A percentile compares a stretch with the other conserved stretches of the same genome.
Conservation (phyloP, 2,329 filamentous ascomycete genomes). For the Neoarthrinium moseri region DNA sequence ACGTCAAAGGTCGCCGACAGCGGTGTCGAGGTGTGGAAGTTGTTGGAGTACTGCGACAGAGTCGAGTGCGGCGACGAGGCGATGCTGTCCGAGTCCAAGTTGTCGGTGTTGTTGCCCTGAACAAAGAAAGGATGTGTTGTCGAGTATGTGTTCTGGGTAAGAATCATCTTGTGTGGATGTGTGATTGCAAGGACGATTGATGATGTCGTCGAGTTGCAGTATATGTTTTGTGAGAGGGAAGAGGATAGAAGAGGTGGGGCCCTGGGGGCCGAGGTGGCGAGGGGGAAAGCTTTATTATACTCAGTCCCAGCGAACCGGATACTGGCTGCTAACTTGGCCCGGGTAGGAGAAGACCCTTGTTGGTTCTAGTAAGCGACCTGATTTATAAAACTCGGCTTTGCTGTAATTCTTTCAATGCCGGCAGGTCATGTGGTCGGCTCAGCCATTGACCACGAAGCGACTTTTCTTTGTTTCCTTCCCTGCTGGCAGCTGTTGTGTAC, state of each 20-base stretch:
- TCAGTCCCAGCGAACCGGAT: not conserved
- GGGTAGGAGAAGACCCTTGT: constrained; percentile 3
- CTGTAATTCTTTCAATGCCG: not conserved
- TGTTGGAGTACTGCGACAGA: constrained; percentile 19
- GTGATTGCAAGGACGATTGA: not conserved
- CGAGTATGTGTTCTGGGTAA: constrained; percentile 26
- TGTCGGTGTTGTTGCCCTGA: constrained; percentile 13
- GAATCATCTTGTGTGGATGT: constrained; percentile 26
- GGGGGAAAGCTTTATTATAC: constrained; percentile 6
- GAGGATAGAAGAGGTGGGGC: constrained; percentile 1
- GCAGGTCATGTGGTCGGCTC: constrained; percentile 3
- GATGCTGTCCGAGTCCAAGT: constrained; percentile 10
- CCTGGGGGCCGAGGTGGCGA: constrained; percentile 6
- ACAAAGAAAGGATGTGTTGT: constrained; percentile 20
- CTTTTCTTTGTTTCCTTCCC: constrained; percentile 1
- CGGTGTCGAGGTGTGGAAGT: not conserved
- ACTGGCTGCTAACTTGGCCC: not conserved
- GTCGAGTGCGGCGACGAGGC: constrained; percentile 27
- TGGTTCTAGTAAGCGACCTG: not conserved
- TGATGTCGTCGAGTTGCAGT: constrained; percentile 1
- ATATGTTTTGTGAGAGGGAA: constrained; percentile 1
- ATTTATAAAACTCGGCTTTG: not conserved
- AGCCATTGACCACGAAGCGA: constrained; percentile 2
- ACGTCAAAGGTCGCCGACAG: constrained; percentile 23
- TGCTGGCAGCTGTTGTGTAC: not conserved